phyloP scores from a whole-genome alignment of 164 flowering plant species.

The Chimonanthus praecox region DNA sequence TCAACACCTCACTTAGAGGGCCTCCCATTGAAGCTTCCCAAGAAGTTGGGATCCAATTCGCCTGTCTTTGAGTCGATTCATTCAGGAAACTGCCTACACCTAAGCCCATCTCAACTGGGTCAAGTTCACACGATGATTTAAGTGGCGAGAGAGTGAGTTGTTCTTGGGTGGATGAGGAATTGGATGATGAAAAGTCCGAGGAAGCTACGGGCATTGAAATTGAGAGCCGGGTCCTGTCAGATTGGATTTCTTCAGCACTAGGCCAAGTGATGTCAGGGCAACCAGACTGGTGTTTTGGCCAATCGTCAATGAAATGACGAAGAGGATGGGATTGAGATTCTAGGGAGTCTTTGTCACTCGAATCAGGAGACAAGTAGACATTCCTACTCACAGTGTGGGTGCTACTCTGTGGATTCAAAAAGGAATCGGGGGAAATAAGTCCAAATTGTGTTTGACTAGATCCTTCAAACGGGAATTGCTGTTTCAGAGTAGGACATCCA shows the following conservation, averaged over 20 bases:
- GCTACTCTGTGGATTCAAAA: constrained; percentile 36
- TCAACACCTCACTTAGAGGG: constrained; percentile 80
- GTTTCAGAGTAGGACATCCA: constrained; percentile 33
- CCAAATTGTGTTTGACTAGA: constrained; percentile 36
- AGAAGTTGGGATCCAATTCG: constrained; percentile 52
- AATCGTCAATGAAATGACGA: constrained; percentile 59
- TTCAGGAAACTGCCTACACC: constrained; percentile 34
- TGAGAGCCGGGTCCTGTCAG: constrained; percentile 70
- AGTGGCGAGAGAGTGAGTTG: constrained; percentile 48
- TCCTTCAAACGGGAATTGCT: constrained; percentile 29
- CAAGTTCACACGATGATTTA: constrained; percentile 45
- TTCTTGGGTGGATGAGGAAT: constrained; percentile 50
- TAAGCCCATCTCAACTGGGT: constrained; percentile 55
- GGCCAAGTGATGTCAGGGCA: constrained; percentile 45
- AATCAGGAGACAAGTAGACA: constrained; percentile 27
- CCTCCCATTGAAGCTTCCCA: constrained; percentile 83
- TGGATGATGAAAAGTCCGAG: constrained; percentile 46
- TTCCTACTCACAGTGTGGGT: constrained; percentile 25
- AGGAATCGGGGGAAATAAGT: constrained; percentile 18
- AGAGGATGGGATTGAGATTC: constrained; percentile 31
- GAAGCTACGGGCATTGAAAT: constrained; percentile 61
- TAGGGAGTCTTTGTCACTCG: constrained; percentile 23
- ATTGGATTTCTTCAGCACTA: constrained; percentile 31
- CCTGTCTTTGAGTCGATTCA: constrained; percentile 34
- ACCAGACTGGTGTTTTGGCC: constrained; percentile 52